Percentiles rank a stretch among this genome's conserved stretches.
Conservation (phyloP, 148 eudicot species). For the Fagopyrum esculentum region DNA sequence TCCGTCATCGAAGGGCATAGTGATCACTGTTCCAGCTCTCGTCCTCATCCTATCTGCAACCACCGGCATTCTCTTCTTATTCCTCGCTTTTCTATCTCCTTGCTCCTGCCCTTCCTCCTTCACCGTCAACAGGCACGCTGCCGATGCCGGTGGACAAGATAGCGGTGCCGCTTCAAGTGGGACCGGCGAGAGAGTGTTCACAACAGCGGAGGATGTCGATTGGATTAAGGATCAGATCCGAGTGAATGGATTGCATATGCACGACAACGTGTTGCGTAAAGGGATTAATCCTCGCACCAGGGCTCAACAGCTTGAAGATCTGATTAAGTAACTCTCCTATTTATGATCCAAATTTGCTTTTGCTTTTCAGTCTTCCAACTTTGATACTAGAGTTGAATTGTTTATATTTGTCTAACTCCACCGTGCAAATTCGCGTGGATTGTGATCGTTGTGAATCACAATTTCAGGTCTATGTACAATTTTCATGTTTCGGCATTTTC, state of each 20-base stretch:
- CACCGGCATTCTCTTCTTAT: constrained; percentile 56
- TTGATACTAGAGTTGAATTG: no score
- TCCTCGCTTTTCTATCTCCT: constrained; percentile 26
- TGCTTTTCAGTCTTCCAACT: background rate
- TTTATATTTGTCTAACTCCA: no score
- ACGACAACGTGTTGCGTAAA: constrained; percentile 74
- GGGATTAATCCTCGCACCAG: constrained; percentile 97
- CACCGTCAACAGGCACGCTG: background rate
- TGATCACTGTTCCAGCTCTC: constrained; percentile 52
- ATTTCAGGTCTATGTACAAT: no score
- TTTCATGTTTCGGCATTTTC: no score
- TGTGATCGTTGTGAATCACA: background rate
- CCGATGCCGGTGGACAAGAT: background rate
- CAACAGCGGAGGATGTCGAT: constrained; percentile 50
- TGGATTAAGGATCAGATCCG: constrained; percentile 76
- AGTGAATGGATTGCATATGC: constrained; percentile 74
- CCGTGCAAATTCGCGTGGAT: background rate
- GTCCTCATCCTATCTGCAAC: constrained; percentile 39
- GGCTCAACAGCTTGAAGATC: constrained; percentile 79
- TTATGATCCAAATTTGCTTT: background rate
- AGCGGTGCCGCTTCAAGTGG: no score
- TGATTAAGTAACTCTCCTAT: constrained; percentile 33
- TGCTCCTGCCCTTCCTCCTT: constrained; percentile 28
- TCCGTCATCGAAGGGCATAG: constrained; percentile 41
- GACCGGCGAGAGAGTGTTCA: constrained; percentile 25